Percentiles rank a stretch among this genome's conserved stretches.
These are phyloP conservation scores for Pichia kudriavzevii DNA, from an alignment of 1,139 yeast genomes.

Conservation along the genomic window DNA sequence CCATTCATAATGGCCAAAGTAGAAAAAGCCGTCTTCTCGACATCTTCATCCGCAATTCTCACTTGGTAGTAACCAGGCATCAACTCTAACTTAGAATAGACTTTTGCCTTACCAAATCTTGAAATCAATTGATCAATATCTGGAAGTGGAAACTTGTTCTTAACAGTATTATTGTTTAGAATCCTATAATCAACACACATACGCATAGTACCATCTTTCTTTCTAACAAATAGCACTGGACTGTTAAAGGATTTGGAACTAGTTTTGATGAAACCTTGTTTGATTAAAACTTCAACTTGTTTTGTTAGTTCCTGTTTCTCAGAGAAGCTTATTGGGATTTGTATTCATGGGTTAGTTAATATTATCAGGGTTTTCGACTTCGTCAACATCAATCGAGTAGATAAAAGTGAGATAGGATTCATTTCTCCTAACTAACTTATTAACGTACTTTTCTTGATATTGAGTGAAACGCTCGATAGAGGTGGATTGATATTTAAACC, in stretches of 20 bases:
- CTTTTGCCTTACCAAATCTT: conserved; percentile 4
- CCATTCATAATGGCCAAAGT: conserved; percentile 18
- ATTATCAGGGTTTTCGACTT: too few relatives aligned
- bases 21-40: conserved; percentile 6
- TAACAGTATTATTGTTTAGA: conserved; percentile 1
- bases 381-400: too few relatives aligned
- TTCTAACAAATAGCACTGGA: conserved; percentile 9
- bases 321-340: conserved; percentile 1
- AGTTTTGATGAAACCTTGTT: conserved; percentile 1
- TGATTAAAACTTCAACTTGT: background rate
- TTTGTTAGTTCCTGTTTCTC: conserved; percentile 1
- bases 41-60: conserved; percentile 11
- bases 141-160: conserved; percentile 1
- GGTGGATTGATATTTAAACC: too few relatives aligned
- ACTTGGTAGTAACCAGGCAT: conserved; percentile 20
- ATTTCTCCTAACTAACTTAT: too few relatives aligned
- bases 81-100: conserved; percentile 18
- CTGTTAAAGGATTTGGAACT: conserved; percentile 2
- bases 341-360: background rate
- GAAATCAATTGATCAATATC: background rate
- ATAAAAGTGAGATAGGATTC: too few relatives aligned
- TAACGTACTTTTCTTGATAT: too few relatives aligned
- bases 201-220: conserved; percentile 17
- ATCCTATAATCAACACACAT: conserved; percentile 18
- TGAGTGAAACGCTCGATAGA: too few relatives aligned